Base-by-base conservation (phyloP, 352 stramenopile species). In the Phytophthora sojae region DNA sequence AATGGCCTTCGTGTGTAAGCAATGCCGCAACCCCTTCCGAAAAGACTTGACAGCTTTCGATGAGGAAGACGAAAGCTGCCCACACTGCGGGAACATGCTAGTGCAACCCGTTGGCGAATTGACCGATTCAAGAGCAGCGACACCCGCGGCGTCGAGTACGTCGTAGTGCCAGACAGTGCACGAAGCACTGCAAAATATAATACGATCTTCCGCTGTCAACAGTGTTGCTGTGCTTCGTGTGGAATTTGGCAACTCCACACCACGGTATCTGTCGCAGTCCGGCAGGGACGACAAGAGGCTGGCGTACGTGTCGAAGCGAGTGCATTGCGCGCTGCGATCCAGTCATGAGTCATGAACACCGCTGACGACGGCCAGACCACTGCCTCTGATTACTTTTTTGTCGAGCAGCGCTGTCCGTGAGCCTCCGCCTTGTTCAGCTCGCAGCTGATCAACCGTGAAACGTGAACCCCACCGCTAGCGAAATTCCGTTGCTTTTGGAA, bases 1-100 rank as follows among this genome's bases (percentile, higher is more conserved):
- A 75, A 79, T 93, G 57, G 80, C 81, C 26, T 85, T 95, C 26
- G 47, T 89, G 19, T 95, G 87, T 67, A 91, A 91, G 64, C 77
- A 79, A 30, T 95, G 85, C 66, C 78, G 79, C 47, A 81, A 77
- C 32, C 80, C 81, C 9, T 94, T 93, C 58, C 81, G 80, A 37
- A 91, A 93, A 58, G 81, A 89, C 56, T 68, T 95, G 32, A 59
- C 60, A 23, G 74, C 73, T 35, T 79, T 94, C 15, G 76, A 73
- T 3, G 61, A 76, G 29, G 79, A 89, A 32, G 82, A 92, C 66
- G 82, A 92, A 63, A 63, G 56, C 47, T 93, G 87, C 64, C 84
- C 87, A 55, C 84, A 92, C 67, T 93, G 87, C 56, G 72, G 59
- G n/a, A 83, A 86, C 60, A 39, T 32, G 26, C 62, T 92, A 11